Evolutionary conservation across 2,329 filamentous ascomycete species (phyloP).

Genomic region (Oidium heveae): DNA sequence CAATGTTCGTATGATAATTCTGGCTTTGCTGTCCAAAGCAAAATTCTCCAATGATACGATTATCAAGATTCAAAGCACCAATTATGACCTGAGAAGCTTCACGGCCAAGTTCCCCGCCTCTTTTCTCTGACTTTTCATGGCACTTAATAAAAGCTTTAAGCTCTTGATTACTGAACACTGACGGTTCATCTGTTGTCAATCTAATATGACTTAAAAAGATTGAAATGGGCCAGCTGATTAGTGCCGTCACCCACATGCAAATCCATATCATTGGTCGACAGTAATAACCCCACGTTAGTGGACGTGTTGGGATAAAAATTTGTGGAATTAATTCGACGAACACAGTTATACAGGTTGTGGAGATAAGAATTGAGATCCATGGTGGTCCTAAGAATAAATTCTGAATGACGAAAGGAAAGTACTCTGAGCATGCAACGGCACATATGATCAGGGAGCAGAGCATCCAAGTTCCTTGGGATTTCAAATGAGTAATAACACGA

Average conservation of each 20-base stretch:
- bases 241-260: conserved; percentile 9
- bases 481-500: conserved; percentile 6
- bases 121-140: conserved; percentile 7
- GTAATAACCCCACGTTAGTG: conserved; percentile 9
- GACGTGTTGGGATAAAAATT: conserved; percentile 8
- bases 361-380: conserved; percentile 8
- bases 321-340: conserved; percentile 11
- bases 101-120: conserved; percentile 7
- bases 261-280: conserved; percentile 9
- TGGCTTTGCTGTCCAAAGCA: conserved; percentile 1
- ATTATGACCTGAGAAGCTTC: conserved; percentile 8
- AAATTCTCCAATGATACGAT: conserved; percentile 4
- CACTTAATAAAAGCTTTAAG: conserved; percentile 7
- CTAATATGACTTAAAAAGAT: conserved; percentile 6
- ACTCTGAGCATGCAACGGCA: conserved; percentile 8
- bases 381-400: conserved; percentile 3
- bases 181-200: conserved; percentile 1
- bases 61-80: conserved; percentile 9
- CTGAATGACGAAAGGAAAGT: conserved; percentile 9
- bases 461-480: conserved; percentile 9
- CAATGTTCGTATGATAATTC: conserved; percentile 2
- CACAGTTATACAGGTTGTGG: conserved; percentile 8
- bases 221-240: conserved; percentile 9
- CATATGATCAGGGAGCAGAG: conserved; percentile 10
- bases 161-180: conserved; percentile 8